phyloP scores from a whole-genome alignment of 2,329 filamentous ascomycete species.

The Monilinia vaccinii-corymbosi region DNA sequence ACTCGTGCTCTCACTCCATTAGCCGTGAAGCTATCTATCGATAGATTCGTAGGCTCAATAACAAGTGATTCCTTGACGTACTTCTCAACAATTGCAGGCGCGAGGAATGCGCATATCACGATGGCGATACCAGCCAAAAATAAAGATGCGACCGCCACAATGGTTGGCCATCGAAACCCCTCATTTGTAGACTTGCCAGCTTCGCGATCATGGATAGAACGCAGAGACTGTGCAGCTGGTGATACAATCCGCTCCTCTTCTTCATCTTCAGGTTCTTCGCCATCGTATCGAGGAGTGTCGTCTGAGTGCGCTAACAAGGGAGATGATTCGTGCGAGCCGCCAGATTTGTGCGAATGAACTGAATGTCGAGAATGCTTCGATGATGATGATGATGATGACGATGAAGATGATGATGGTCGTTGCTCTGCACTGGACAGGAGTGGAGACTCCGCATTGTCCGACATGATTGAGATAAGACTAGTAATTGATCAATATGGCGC shows the following conservation, averaged over 20 bases:
- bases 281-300: slow-evolving; percentile 26
- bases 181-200: slow-evolving; percentile 29
- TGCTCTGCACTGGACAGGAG: slow-evolving; percentile 3
- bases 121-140: slow-evolving; percentile 56
- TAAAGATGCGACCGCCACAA: slow-evolving; percentile 62
- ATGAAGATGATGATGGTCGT: slow-evolving; percentile 4
- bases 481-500: not conserved
- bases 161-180: slow-evolving; percentile 61
- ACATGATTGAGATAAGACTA: slow-evolving; percentile 2
- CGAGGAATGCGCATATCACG: slow-evolving; percentile 70
- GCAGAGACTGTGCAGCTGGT: slow-evolving; percentile 30
- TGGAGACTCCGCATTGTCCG: slow-evolving; percentile 7
- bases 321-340: slow-evolving; percentile 25
- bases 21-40: slow-evolving; percentile 74
- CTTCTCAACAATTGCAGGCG: slow-evolving; percentile 69
- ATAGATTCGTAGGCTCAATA: slow-evolving; percentile 73
- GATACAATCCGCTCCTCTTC: slow-evolving; percentile 20
- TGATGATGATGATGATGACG: not conserved
- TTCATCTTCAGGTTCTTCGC: slow-evolving; percentile 17
- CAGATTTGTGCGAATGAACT: not conserved
- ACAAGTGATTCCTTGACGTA: slow-evolving; percentile 80
- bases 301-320: slow-evolving; percentile 29
- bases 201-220: slow-evolving; percentile 27
- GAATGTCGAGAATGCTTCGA: slow-evolving; percentile 7
- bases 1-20: slow-evolving; percentile 72